Base-by-base conservation (phyloP, 768 basidiomycete species). In the Tephrocybe sp. region DNA sequence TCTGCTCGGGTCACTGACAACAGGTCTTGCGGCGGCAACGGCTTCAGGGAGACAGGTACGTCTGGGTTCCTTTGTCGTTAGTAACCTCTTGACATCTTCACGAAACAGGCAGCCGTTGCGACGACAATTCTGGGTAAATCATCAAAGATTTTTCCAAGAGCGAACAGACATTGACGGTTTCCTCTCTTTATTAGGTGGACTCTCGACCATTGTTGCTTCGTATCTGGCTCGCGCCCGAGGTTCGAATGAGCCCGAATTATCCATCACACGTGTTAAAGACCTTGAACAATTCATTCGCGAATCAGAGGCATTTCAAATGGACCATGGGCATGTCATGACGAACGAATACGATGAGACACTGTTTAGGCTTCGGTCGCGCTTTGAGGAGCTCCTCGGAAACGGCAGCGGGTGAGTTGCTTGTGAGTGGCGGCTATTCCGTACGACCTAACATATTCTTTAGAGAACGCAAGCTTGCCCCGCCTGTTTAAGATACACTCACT, bases 211-310 rank as follows among this genome's bases (percentile, higher is more conserved):
- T 16, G 76, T 84, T 9, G 87, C 87, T 15, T 83, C 86, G 2
- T 89, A 84, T 63, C 73, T 91, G 19, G 88, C 87, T 3, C 80
- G 82, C 15, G 74, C 79, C 13, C 81, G 86, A 26, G 86, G 86
- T 8, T 82, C 85, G 1, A 79, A 79, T 26, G 87, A 89, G 56
- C 88, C 87, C 2, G 84, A 89, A 55, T 51, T 76, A 15, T 87
- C 84, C 2, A 70, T 74, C 21, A 62, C 69, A 1, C 78, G 80
- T 7, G 72, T 71, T 5, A 82, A 83, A 51, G 83, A 84, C 45
- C 73, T 90, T 2, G 83, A 87, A 24, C 76, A 81, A 19, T 91
- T 82, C 56, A 68, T 89, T 27, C 82, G 87, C 30, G 83, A 87
- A 54, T 71, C 72, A 30, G 60, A 74, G 25, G 77, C 80, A 2